phyloP scores from a whole-genome alignment of 2,329 filamentous ascomycete species.

The Orbilia javanica region DNA sequence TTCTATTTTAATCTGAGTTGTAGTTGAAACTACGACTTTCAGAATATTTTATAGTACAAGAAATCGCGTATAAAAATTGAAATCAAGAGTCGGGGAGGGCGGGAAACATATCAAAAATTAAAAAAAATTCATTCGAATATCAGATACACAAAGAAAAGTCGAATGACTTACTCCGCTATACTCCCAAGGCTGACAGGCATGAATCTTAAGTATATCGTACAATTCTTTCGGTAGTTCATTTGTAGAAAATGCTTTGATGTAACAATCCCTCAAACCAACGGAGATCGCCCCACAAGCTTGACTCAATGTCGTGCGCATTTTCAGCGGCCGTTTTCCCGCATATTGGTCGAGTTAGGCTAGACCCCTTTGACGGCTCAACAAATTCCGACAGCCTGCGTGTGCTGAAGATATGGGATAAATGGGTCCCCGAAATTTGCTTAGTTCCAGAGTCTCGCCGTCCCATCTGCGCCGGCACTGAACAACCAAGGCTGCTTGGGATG shows the following conservation, averaged over 20 bases:
- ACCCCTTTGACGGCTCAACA: slow-evolving; percentile 24
- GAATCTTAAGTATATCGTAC: slow-evolving; percentile 30
- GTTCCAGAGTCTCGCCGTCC: slow-evolving; percentile 88
- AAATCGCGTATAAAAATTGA: slow-evolving; percentile 18
- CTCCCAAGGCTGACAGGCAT: slow-evolving; percentile 31
- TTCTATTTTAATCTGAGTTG: slow-evolving; percentile 53
- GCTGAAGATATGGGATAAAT: slow-evolving; percentile 20
- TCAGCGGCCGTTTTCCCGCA: slow-evolving; percentile 23
- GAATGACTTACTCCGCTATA: slow-evolving; percentile 49
- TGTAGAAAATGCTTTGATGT: slow-evolving; percentile 19
- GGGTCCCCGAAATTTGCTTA: slow-evolving; percentile 58
- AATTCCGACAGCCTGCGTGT: slow-evolving; percentile 29
- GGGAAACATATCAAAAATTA: slow-evolving; percentile 24
- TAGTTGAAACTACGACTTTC: slow-evolving; percentile 31
- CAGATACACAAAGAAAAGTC: slow-evolving; percentile 28
- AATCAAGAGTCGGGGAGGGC: slow-evolving; percentile 10
- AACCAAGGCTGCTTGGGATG: slow-evolving; percentile 94
- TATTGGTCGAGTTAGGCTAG: slow-evolving; percentile 5
- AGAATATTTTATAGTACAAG: slow-evolving; percentile 32
- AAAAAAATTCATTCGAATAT: no score
- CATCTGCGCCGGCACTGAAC: slow-evolving; percentile 93
- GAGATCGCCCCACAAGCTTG: slow-evolving; percentile 31
- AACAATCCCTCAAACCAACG: slow-evolving; percentile 29
- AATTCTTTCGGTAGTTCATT: slow-evolving; percentile 34
- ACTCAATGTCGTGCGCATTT: slow-evolving; percentile 32